Conservation (phyloP, 2,329 filamentous ascomycete genomes). For the Anthostomella pinea region DNA sequence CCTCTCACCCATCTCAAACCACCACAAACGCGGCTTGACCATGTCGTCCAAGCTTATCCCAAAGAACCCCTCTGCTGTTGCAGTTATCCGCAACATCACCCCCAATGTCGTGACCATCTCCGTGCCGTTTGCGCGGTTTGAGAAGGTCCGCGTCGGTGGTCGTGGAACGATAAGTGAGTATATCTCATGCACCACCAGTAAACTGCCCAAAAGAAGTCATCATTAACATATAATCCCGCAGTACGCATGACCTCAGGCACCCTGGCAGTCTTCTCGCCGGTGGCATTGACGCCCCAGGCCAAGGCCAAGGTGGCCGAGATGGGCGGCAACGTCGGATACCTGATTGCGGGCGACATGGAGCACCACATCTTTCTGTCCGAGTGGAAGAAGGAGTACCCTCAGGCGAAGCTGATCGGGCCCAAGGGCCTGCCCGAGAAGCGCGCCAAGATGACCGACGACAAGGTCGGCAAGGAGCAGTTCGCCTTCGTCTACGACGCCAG, state of each 20-base stretch:
- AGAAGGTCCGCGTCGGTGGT: conserved; percentile 77
- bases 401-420: conserved; percentile 76
- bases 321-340: conserved; percentile 73
- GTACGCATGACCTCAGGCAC: conserved; percentile 75
- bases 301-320: conserved; percentile 61
- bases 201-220: too few relatives aligned
- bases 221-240: conserved; percentile 30
- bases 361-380: conserved; percentile 91
- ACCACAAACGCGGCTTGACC: conserved; percentile 17
- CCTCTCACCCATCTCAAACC: conserved; percentile 1
- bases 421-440: conserved; percentile 84
- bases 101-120: conserved; percentile 76
- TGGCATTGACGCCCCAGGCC: conserved; percentile 75
- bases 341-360: conserved; percentile 84
- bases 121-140: conserved; percentile 80
- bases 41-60: conserved; percentile 67
- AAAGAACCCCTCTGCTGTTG: conserved; percentile 71
- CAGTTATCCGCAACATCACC: conserved; percentile 85
- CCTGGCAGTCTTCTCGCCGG: conserved; percentile 88
- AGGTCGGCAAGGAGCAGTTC: conserved; percentile 57
- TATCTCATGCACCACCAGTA: not conserved
- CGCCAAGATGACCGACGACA: conserved; percentile 54
- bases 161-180: conserved; percentile 75
- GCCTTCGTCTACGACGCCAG: conserved; percentile 62
- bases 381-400: conserved; percentile 78